Evolutionary conservation across 1,284 basidiomycete genomes (phyloP), one percentile per base, ranked within the genome.

Genomic region (Schizopora paradoxa): DNA sequence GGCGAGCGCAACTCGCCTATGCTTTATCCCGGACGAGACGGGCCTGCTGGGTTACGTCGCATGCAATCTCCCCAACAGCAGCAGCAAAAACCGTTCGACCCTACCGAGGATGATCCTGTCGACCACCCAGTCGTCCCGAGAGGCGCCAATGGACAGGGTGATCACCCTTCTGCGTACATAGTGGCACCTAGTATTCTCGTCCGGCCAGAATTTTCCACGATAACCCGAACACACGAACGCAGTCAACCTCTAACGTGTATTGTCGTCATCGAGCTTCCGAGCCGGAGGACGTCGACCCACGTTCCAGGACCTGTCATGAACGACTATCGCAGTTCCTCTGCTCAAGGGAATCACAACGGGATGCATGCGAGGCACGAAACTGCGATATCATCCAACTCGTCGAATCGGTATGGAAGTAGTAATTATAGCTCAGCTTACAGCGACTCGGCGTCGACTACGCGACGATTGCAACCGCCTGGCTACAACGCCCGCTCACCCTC

Each of bases 121-220:
- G 87, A 91, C 42, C 70, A 76, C 55, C n/a, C n/a, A n/a, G n/a
- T n/a, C n/a, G n/a, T n/a, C n/a, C n/a, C n/a, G n/a, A n/a, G n/a
- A n/a, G n/a, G n/a, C n/a, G 66, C 39, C 39, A 41, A 65, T 40
- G 59, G 66, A 43, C 74, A 77, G 6, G 68, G 73, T 35, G 63
- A 72, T 7, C 71, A 74, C 48, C 5, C 14, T 22, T 39, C 51
- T 6, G 28, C 45, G 1, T 88, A 88, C 59, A 77, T 95, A 53
- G 82, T 94, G 56, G 80, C 90, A 0, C 93, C 93, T 2, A 82
- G 82, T 16, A 91, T 97, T 56, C 84, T 87, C 59, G 87, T 95
- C 56, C 80, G 85, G 41, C 83, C 93, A 3, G 93, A 97, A 65
- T 93, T 89, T 62, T 74, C 83, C 1, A 84, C 84, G 33, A 74